Percentiles rank a stretch among this genome's conserved stretches.
These are phyloP conservation scores for Ulota crispa DNA, from an alignment of 225 moss, liverwort and hornwort species.

Conservation along the genomic window DNA sequence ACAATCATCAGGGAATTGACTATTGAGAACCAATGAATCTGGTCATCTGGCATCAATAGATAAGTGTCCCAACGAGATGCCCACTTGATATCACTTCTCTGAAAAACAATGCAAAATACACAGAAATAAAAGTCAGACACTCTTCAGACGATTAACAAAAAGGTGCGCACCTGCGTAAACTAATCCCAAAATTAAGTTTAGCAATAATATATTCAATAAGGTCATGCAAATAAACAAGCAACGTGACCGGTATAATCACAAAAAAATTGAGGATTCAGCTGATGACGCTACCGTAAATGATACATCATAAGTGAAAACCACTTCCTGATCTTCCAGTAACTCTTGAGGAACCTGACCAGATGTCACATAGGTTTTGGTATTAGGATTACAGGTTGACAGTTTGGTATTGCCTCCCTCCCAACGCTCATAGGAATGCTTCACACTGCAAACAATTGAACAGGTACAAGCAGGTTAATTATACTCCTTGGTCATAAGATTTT, in stretches of 20 bases:
- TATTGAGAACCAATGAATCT: slow-evolving; percentile 96
- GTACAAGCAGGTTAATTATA: neutral
- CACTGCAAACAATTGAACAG: slow-evolving; percentile 37
- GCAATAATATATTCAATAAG: neutral
- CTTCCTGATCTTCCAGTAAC: slow-evolving; percentile 49
- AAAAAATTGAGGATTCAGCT: neutral
- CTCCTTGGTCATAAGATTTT: neutral
- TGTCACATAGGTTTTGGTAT: slow-evolving; percentile 56
- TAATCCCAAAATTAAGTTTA: neutral
- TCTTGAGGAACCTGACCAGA: slow-evolving; percentile 59
- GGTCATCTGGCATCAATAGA: slow-evolving; percentile 83
- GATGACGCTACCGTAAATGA: slow-evolving; percentile 50
- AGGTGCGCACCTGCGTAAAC: neutral
- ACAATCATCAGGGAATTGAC: slow-evolving; percentile 97
- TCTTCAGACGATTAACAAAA: neutral
- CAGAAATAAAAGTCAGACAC: slow-evolving; percentile 7
- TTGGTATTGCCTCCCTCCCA: slow-evolving; percentile 44
- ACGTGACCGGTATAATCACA: neutral
- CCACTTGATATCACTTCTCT: slow-evolving; percentile 80
- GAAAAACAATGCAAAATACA: slow-evolving; percentile 8
- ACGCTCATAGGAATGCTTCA: slow-evolving; percentile 61
- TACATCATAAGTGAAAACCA: slow-evolving; percentile 80
- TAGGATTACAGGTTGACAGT: slow-evolving; percentile 67
- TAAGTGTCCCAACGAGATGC: slow-evolving; percentile 95
- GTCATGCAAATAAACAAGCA: neutral